phyloP scores from a whole-genome alignment of 306 rosid species.

The Trichosanthes truncata region DNA sequence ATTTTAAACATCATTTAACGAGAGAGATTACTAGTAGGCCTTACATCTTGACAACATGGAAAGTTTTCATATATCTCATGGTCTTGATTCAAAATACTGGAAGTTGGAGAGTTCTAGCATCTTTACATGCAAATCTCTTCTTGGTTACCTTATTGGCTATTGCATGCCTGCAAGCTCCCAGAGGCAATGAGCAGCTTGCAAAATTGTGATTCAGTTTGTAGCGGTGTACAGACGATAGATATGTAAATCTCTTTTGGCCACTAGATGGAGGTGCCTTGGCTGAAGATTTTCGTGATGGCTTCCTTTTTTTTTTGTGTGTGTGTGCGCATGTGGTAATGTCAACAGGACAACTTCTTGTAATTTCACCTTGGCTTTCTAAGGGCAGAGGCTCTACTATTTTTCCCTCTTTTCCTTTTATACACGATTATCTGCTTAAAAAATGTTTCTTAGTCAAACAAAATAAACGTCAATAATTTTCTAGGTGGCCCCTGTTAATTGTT shows the following conservation, averaged over 20 bases:
- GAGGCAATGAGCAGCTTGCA: neutral
- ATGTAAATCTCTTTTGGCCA: neutral
- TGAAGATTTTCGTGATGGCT: neutral
- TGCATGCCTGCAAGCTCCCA: neutral
- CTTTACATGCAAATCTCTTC: neutral
- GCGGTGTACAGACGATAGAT: neutral
- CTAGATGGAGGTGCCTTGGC: neutral
- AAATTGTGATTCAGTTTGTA: neutral
- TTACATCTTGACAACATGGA: neutral
- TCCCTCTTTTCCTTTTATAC: neutral
- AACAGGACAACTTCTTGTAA: neutral
- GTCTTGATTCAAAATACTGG: neutral
- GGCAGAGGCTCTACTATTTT: neutral
- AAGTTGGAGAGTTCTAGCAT: neutral
- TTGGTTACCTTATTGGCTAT: neutral
- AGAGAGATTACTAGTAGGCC: neutral
- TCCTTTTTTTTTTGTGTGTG: neutral
- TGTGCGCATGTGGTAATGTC: neutral
- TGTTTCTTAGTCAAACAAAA: neutral
- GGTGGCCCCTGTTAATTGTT: slow-evolving; percentile 12
- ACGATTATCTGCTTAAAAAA: neutral
- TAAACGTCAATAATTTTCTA: neutral
- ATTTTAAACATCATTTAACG: neutral
- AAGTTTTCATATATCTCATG: neutral
- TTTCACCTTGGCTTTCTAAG: neutral